phyloP scores from a whole-genome alignment of 192 early-diverging fungal genomes.

The Anaeromyces robustus region DNA sequence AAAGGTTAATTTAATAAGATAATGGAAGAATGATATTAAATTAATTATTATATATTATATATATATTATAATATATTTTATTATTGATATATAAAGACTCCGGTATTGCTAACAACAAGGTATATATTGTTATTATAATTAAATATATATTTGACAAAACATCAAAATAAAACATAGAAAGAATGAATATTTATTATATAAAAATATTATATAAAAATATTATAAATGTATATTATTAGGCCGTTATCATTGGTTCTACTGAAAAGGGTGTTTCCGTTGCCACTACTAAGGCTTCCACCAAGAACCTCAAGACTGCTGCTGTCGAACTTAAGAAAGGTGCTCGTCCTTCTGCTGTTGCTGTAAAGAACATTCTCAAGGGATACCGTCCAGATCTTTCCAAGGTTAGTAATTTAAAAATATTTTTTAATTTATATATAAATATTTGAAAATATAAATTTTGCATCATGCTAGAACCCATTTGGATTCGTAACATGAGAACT shows the following conservation, averaged over 20 bases:
- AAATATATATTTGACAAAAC: not conserved
- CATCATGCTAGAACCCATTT: not conserved
- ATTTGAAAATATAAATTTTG: too few species aligned
- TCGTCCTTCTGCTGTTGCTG: not conserved
- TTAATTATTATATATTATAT: not conserved
- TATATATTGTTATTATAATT: too few species aligned
- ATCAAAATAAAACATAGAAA: too few species aligned
- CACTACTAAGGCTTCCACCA: not conserved
- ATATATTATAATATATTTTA: not conserved
- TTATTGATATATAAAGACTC: slow-evolving; percentile 16
- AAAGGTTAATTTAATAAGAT: too few species aligned
- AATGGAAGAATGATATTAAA: not conserved
- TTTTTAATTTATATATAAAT: not conserved
- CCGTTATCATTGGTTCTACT: slow-evolving; percentile 36
- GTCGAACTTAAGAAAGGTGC: not conserved
- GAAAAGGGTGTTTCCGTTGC: slow-evolving; percentile 29
- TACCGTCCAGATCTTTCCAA: not conserved
- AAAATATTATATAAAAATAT: too few species aligned
- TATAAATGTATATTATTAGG: slow-evolving; percentile 25
- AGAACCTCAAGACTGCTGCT: not conserved
- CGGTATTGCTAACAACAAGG: slow-evolving; percentile 63
- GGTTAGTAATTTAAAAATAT: not conserved
- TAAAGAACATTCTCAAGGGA: not conserved
- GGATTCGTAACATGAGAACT: not conserved
- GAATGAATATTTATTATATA: too few species aligned